Evolutionary conservation across 2,329 filamentous ascomycete genomes (phyloP).

Genomic region (Pseudogymnoascus sp.): DNA sequence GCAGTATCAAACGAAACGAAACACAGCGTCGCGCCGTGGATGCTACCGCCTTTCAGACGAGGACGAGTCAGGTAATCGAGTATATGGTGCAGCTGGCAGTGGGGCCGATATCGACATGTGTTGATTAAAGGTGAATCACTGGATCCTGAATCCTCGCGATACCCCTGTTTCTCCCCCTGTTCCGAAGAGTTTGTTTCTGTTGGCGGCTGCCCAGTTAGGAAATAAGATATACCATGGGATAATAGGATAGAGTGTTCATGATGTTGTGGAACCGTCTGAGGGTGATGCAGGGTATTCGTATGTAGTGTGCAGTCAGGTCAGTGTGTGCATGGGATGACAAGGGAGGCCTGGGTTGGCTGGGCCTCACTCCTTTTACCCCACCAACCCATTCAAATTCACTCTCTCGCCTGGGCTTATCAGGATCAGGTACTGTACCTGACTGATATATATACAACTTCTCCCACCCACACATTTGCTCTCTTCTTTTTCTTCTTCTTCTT

Average conservation of each 20-base stretch:
- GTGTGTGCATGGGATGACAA: neutral
- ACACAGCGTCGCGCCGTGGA: conserved; percentile 5
- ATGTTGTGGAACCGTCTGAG: conserved; percentile 1
- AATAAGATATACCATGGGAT: neutral
- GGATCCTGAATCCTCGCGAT: neutral
- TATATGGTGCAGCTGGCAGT: neutral
- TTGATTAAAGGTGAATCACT: conserved; percentile 6
- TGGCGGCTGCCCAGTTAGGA: neutral
- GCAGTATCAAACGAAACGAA: conserved; percentile 2
- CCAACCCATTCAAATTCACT: conserved; percentile 5
- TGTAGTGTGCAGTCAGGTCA: neutral
- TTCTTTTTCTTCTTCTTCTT: neutral
- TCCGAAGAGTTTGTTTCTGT: neutral
- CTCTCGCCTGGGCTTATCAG: neutral
- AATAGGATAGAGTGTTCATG: neutral
- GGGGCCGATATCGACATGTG: neutral
- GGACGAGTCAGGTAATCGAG: conserved; percentile 2
- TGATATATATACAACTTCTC: conserved; percentile 3
- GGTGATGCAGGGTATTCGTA: neutral
- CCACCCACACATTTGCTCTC: neutral
- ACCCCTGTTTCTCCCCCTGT: neutral
- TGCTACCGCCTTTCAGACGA: neutral
- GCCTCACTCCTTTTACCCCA: neutral
- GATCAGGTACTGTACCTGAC: neutral
- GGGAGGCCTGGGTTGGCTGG: neutral